Base-by-base conservation (phyloP, 176 grass and related monocot species). In the Musa acuminata region DNA sequence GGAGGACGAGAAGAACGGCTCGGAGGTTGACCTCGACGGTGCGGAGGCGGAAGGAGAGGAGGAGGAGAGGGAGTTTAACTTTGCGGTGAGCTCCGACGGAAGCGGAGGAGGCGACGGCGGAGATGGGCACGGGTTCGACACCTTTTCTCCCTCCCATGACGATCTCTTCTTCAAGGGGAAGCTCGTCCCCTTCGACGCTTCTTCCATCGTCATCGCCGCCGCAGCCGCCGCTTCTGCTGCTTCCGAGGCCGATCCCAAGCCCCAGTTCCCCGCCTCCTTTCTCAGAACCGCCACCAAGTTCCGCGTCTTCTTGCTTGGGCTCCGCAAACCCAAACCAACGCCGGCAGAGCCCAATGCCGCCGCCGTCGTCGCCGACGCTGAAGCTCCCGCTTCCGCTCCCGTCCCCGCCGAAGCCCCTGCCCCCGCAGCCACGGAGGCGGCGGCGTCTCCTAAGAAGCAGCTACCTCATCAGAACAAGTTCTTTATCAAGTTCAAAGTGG, bases 261-360 rank as follows among this genome's bases (percentile, higher is more conserved):
- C 55, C 51, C 74, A 19, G 29, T 68, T 67, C 53, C 79, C 80
- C 52, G 78, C 48, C 14, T 80, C 58, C 48, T 43, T 80, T 58
- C 55, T 80, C 22, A 49, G 57, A 23, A 62, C 78, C 23, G 78
- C 78, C 78, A 60, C 78, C 71, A 78, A 71, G 79, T 77, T 94
- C 35, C 90, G 88, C 13, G 75, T 84, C 55, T 78, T 99, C 73
- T 86, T 82, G 60, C 80, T 94, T 55, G 90, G 90, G 8, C 75
- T 83, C 16, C 83, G 80, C 71, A 98, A 93, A 77, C 57, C 75
- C 5, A 87, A 76, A 62, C 53, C 72, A 13, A 50, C 78, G 29
- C 26, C 64, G 25, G 24, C 73, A 8, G 69, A 62, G 23, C 57
- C 48, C 21, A 17, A 76, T 62, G 54, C 50, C 17, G 0, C 10